Percentiles rank a stretch among this genome's conserved stretches.
Conservation (phyloP, 2,329 filamentous ascomycete genomes). For the Dendrostoma leiphaemia region DNA sequence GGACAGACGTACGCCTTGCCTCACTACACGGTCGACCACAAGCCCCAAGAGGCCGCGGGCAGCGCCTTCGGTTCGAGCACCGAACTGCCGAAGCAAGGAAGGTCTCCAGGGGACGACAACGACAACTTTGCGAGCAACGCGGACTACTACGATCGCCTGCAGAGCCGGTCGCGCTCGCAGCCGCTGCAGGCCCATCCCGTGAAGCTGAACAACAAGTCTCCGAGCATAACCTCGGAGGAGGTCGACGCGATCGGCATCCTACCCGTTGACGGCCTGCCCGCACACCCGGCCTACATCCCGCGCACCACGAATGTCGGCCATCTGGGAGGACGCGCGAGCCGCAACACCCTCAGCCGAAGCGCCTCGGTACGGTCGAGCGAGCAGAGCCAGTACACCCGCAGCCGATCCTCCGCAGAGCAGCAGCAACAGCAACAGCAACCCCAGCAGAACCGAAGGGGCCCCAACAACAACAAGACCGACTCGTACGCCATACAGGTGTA, state of each 20-base stretch:
- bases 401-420: neutral
- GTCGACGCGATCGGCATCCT: neutral
- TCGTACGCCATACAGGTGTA: conserved; percentile 4
- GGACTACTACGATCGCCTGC: conserved; percentile 40
- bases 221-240: neutral
- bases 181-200: conserved; percentile 11
- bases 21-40: conserved; percentile 33
- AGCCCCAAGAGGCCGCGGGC: conserved; percentile 15
- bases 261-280: conserved; percentile 35
- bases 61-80: neutral
- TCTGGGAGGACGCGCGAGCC: conserved; percentile 21
- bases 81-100: neutral
- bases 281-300: conserved; percentile 49
- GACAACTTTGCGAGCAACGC: conserved; percentile 30
- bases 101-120: too few relatives aligned
- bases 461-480: neutral
- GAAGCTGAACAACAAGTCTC: neutral
- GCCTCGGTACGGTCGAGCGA: neutral
- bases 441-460: too few relatives aligned
- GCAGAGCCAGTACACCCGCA: neutral
- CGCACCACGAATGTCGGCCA: conserved; percentile 16
- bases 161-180: conserved; percentile 23
- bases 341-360: conserved; percentile 1
- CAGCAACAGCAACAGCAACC: neutral
- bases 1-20: conserved; percentile 11